A percentile compares a stretch with the other conserved stretches of the same genome.
Evolutionary conservation across 2,329 filamentous ascomycete genomes (phyloP).

Genomic region (Thielaviopsis ethacetica): DNA sequence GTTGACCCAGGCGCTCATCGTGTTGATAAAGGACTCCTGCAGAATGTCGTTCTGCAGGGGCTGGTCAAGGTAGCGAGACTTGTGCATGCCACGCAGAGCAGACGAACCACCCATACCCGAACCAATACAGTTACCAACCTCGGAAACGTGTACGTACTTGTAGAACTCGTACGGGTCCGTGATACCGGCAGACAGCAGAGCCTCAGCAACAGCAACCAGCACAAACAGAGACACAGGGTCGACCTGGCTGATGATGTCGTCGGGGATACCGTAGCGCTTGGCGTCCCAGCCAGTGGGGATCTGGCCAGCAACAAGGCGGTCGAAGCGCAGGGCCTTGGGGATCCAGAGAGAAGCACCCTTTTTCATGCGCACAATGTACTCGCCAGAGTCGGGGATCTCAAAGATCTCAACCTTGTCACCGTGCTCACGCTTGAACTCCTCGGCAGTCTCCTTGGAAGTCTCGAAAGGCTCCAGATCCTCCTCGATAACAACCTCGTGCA

Average conservation of each 20-base stretch:
- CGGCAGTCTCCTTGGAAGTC: constrained; percentile 88
- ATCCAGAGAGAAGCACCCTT: constrained; percentile 92
- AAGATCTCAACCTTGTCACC: constrained; percentile 97
- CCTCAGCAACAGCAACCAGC: constrained; percentile 82
- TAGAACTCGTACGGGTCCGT: constrained; percentile 99
- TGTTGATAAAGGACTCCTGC: constrained; percentile 99
- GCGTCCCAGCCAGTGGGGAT: constrained; percentile 96
- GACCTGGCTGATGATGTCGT: constrained; percentile 95
- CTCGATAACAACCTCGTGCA: constrained; percentile 94
- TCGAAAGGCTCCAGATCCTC: constrained; percentile 96
- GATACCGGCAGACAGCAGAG: constrained; percentile 81
- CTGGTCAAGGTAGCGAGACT: constrained; percentile 90
- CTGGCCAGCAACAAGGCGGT: constrained; percentile 92
- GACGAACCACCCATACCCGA: constrained; percentile 94
- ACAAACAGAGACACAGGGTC: constrained; percentile 93
- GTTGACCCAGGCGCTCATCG: constrained; percentile 98
- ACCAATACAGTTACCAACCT: constrained; percentile 95
- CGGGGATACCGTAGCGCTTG: constrained; percentile 87
- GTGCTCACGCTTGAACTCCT: constrained; percentile 94
- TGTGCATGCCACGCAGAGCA: constrained; percentile 94
- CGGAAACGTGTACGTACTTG: constrained; percentile 96
- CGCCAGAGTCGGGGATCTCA: constrained; percentile 81
- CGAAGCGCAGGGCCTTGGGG: constrained; percentile 91
- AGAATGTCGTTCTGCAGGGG: constrained; percentile 97
- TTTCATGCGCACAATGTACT: constrained; percentile 86